Evolutionary conservation across 306 rosid species (phyloP).

Genomic region (Prunus campanulata): DNA sequence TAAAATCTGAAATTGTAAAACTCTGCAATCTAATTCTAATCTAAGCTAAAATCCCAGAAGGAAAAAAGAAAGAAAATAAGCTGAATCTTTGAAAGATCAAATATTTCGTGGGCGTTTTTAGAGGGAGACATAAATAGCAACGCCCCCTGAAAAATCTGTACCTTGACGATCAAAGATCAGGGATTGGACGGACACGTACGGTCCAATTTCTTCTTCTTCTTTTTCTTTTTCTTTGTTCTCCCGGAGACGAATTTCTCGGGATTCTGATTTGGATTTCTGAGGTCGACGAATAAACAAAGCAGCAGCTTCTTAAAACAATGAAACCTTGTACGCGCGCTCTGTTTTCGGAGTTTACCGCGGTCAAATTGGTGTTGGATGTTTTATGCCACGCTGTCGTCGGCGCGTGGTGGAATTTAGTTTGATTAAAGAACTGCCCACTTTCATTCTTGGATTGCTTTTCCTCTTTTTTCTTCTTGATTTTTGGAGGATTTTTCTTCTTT

Average conservation of each 20-base stretch:
- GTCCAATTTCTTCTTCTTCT: too few species aligned
- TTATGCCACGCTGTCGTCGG: neutral
- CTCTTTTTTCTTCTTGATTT: neutral
- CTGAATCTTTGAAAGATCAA: slow-evolving; percentile 1
- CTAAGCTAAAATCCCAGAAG: neutral
- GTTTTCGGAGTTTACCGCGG: neutral
- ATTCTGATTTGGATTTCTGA: neutral
- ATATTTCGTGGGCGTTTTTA: neutral
- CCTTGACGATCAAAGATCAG: neutral
- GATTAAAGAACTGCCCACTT: too few species aligned
- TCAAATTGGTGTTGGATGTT: neutral
- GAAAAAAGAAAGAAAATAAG: too few species aligned
- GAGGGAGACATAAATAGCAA: neutral
- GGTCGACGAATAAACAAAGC: neutral
- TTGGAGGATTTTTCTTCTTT: neutral
- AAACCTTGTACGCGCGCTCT: neutral
- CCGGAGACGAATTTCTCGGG: neutral
- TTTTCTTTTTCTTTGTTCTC: neutral
- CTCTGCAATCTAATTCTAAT: neutral
- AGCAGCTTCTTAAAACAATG: neutral
- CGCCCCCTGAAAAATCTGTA: neutral
- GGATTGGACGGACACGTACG: neutral
- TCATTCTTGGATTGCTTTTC: too few species aligned
- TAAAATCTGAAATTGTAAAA: neutral
- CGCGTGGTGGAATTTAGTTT: neutral